Percentiles rank a stretch among this genome's conserved stretches.
These are phyloP conservation scores for Castanea crenata DNA, from an alignment of 306 rosid genomes.

Conservation along the genomic window DNA sequence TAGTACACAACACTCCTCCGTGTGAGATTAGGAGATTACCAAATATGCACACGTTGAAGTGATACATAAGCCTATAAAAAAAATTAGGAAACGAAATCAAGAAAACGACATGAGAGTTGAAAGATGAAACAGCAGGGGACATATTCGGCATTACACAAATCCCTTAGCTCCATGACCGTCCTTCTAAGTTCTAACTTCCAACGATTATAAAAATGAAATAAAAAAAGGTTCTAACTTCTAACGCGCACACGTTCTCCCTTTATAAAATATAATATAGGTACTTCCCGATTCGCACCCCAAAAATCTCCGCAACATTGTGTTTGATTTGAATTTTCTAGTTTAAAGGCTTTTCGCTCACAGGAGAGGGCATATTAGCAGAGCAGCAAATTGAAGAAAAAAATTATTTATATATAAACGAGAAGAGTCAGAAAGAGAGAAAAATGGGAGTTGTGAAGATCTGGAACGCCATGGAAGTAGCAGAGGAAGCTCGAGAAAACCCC, in stretches of 20 bases:
- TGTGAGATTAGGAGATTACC: too few species aligned
- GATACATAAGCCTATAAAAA: too few species aligned
- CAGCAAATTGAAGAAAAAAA: background rate
- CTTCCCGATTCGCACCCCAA: background rate
- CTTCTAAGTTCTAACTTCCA: too few species aligned
- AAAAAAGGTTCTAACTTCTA: too few species aligned
- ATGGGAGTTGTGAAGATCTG: constrained; percentile 63
- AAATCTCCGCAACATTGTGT: background rate
- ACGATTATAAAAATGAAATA: too few species aligned
- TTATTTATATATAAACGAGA: background rate
- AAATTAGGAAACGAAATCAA: background rate
- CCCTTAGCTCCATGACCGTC: background rate
- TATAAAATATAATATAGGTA: background rate
- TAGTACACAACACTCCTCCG: too few species aligned
- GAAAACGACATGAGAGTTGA: background rate
- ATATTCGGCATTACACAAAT: background rate
- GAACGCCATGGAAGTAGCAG: constrained; percentile 56
- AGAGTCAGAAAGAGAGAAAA: background rate
- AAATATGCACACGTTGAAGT: too few species aligned
- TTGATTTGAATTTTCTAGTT: too few species aligned
- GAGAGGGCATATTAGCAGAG: too few species aligned
- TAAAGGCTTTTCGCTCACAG: too few species aligned
- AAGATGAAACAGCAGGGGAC: background rate
- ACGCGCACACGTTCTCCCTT: background rate
- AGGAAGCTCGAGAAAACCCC: constrained; percentile 29